Percentiles rank a stretch among this genome's conserved stretches.
These are phyloP conservation scores for Chytriomyces sp. DNA, from an alignment of 192 early-diverging fungal genomes.

Conservation along the genomic window DNA sequence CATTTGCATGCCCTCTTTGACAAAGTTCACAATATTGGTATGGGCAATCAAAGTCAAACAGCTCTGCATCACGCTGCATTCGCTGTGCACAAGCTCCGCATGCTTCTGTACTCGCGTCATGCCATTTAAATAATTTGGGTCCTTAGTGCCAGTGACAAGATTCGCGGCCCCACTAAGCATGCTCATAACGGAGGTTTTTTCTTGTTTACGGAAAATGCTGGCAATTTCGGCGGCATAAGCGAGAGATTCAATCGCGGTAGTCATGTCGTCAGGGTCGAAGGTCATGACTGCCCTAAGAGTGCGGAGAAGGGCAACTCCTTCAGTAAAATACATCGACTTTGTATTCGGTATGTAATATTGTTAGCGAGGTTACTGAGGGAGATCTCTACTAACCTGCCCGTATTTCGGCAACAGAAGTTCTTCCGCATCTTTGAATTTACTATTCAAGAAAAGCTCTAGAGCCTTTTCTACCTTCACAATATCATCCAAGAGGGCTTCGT, in stretches of 20 bases:
- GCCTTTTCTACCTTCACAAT: slow-evolving; percentile 58
- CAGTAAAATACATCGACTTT: slow-evolving; percentile 71
- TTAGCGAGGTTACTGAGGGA: too few relatives aligned
- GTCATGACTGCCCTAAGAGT: slow-evolving; percentile 75
- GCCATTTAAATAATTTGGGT: slow-evolving; percentile 46
- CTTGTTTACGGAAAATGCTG: slow-evolving; percentile 60
- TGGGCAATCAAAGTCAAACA: slow-evolving; percentile 74
- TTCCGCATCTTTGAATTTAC: slow-evolving; percentile 71
- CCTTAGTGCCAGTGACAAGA: slow-evolving; percentile 31
- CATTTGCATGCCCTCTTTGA: slow-evolving; percentile 79
- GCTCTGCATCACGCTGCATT: slow-evolving; percentile 72
- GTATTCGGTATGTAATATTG: too few relatives aligned
- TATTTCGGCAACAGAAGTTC: slow-evolving; percentile 50
- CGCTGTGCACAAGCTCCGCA: slow-evolving; percentile 83
- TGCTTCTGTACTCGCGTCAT: slow-evolving; percentile 67
- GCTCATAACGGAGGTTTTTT: slow-evolving; percentile 37
- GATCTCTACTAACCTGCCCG: slow-evolving; percentile 28
- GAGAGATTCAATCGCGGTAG: slow-evolving; percentile 61
- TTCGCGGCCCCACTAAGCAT: slow-evolving; percentile 54
- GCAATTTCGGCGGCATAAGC: slow-evolving; percentile 66
- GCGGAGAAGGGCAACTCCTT: slow-evolving; percentile 72
- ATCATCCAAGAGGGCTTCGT: slow-evolving; percentile 47
- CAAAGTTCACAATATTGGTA: slow-evolving; percentile 71
- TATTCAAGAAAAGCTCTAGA: slow-evolving; percentile 78
- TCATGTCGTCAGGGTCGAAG: slow-evolving; percentile 73